Evolutionary conservation across 2,329 filamentous ascomycete genomes (phyloP).

Genomic region (Aurifilum marmelostoma): DNA sequence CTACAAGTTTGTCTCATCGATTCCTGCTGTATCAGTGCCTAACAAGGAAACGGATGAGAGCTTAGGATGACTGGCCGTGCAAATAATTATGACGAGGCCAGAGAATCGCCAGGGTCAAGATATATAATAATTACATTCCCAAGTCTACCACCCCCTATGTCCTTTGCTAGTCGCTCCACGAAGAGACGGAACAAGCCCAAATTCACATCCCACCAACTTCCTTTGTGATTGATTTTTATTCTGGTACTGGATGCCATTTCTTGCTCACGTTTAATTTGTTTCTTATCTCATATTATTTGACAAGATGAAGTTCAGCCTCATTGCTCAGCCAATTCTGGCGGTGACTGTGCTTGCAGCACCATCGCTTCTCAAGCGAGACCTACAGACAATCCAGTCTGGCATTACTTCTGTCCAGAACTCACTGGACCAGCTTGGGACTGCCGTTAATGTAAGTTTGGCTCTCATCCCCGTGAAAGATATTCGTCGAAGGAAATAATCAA

Average conservation of each 20-base stretch:
- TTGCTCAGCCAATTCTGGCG: constrained; percentile 21
- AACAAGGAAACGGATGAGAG: constrained; percentile 4
- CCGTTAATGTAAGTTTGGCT: constrained; percentile 22
- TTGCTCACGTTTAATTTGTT: neutral
- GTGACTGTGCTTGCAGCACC: constrained; percentile 23
- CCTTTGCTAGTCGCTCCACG: neutral
- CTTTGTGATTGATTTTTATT: neutral
- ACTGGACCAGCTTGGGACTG: constrained; percentile 23
- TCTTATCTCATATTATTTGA: neutral
- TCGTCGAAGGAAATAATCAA: too few relatives aligned
- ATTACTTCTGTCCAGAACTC: constrained; percentile 23
- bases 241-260: constrained; percentile 23
- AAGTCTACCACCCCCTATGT: neutral
- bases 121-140: neutral
- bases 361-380: constrained; percentile 20
- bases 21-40: neutral
- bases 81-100: neutral
- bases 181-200: neutral
- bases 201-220: neutral
- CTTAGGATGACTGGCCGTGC: neutral
- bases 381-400: constrained; percentile 22
- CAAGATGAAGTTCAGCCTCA: constrained; percentile 24
- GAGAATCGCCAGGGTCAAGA: neutral
- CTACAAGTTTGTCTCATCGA: neutral
- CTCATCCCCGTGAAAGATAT: too few relatives aligned